Evolutionary conservation across 2,329 filamentous ascomycete genomes (phyloP).

Genomic region (Penicillium occitanis): DNA sequence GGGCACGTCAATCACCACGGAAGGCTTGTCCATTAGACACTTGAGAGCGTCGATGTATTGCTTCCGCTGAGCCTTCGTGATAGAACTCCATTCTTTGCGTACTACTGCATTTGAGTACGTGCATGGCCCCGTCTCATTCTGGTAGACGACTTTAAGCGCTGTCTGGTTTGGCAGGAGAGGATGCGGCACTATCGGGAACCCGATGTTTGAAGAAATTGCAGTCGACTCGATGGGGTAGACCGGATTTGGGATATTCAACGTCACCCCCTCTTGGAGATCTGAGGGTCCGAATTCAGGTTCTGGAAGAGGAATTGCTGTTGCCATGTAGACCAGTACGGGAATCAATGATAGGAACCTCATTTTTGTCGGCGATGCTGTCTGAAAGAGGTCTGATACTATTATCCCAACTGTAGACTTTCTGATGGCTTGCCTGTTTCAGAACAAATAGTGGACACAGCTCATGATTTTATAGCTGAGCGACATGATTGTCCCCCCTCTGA

Average conservation of each 20-base stretch:
- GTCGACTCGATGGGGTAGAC: background rate
- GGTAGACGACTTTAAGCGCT: background rate
- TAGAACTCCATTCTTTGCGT: background rate
- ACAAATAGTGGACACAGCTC: background rate
- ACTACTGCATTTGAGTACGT: background rate
- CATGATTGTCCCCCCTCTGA: background rate
- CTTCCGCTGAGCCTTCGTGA: background rate
- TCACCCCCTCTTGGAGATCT: background rate
- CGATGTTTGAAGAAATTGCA: background rate
- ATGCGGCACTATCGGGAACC: background rate
- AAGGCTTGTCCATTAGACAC: background rate
- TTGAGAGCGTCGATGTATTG: background rate
- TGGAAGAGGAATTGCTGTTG: background rate
- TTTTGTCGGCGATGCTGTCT: background rate
- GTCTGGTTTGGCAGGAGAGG: background rate
- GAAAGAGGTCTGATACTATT: background rate
- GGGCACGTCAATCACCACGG: background rate
- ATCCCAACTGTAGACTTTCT: background rate
- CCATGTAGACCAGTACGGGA: background rate
- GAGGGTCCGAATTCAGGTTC: background rate
- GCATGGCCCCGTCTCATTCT: background rate
- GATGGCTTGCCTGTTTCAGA: background rate
- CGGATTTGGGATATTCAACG: background rate
- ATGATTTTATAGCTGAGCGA: background rate
- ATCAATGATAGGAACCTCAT: background rate